Conservation (phyloP, 208 protist species). For the Wallacemonas sp. region DNA sequence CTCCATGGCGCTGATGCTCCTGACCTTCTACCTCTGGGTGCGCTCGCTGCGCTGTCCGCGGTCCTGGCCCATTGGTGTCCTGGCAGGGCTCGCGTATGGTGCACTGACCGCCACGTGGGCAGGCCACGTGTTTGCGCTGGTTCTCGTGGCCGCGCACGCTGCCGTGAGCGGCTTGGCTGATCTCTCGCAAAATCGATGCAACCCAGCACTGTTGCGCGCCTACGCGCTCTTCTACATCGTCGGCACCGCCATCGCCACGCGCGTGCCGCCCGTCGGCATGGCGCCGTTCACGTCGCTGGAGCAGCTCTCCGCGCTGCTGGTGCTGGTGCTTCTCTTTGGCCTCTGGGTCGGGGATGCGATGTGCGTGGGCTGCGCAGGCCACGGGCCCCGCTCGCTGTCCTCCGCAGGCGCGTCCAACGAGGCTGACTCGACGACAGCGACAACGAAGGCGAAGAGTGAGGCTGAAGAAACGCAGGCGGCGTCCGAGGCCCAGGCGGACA, state of each 20-base stretch:
- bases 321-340: conserved; percentile 96
- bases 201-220: conserved; percentile 86
- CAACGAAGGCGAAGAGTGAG: background rate
- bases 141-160: conserved; percentile 96
- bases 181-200: conserved; percentile 76
- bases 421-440: background rate
- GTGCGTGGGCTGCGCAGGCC: background rate
- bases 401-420: background rate
- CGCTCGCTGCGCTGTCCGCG: conserved; percentile 45
- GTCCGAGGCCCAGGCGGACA: background rate
- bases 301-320: too few relatives aligned
- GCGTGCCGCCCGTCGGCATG: too few relatives aligned
- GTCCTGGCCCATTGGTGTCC: conserved; percentile 52
- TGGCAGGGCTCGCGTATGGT: conserved; percentile 77
- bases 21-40: conserved; percentile 95
- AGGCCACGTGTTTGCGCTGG: conserved; percentile 98
- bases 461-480: too few relatives aligned
- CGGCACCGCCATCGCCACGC: too few relatives aligned
- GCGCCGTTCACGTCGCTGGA: too few relatives aligned
- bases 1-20: conserved; percentile 96
- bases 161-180: conserved; percentile 85
- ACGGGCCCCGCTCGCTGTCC: background rate
- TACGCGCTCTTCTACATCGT: too few relatives aligned
- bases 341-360: conserved; percentile 89
- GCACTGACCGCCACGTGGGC: conserved; percentile 96